Base-by-base conservation (phyloP, 2,329 filamentous ascomycete species). In the Aspergillus intermedius region DNA sequence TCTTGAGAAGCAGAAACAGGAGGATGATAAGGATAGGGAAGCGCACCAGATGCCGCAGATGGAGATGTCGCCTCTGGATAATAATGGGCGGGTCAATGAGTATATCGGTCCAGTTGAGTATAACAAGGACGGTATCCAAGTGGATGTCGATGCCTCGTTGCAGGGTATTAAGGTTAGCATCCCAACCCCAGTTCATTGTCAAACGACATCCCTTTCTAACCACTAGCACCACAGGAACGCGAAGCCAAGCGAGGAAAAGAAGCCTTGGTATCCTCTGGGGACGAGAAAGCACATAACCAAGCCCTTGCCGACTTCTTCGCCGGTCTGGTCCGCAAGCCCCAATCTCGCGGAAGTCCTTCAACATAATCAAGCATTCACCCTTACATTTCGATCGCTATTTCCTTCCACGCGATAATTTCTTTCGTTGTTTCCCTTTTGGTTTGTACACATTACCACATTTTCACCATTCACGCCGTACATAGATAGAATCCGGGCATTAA, bases 121-220 rank as follows among this genome's bases (percentile, higher is more conserved):
- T 74, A 98, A 98, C 66, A 93, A 98, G 79, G 93, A 93, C 39
- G 93, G 93, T 46, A 96, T 98, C 54, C 90, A 95, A 65, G 88
- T 95, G 25, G 90, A 96, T 69, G 90, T 90, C 7, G 91, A 95
- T 63, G 90, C 95, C 61, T 93, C 94, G 86, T 73, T 95, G 49
- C 86, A 90, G 67, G 82, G 87, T 59, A 76, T 95, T 52, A 91
- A 90, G 81, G 88, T 91, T 71, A 62, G 72, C 58, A 43, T 17
- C 13, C 12, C 21, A 4, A 13, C 28, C 4, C 60, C 47, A 7
- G 35, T 23, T 25, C 21, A 28, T 12, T 23, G 19, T 41, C 5
- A 21, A 39, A 39, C 15, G n/a, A 6, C 9, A 41, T 41, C 30
- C 13, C 42, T 37, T 40, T 10, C 49, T 59, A 52, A 61, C 48